Percentiles rank a stretch among this genome's conserved stretches.
These are phyloP conservation scores for Solanum ossicruentum DNA, from an alignment of 257 asterid species.

Conservation along the genomic window DNA sequence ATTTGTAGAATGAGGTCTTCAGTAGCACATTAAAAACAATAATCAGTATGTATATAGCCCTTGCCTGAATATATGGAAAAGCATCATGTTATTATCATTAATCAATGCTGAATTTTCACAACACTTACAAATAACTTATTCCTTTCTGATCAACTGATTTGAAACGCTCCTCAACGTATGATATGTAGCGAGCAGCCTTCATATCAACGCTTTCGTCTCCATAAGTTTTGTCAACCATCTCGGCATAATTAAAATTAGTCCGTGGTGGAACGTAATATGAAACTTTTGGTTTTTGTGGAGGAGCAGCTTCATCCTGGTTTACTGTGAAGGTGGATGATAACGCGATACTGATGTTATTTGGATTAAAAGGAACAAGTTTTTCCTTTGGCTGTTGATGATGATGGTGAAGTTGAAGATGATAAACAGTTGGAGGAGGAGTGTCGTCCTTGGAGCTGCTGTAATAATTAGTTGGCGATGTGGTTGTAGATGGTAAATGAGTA, in stretches of 20 bases:
- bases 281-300: constrained; percentile 10
- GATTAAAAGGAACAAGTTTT: not conserved
- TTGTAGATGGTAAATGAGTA: not conserved
- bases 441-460: not conserved
- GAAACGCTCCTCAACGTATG: constrained; percentile 46
- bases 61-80: not conserved
- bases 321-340: not conserved
- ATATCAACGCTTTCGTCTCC: constrained; percentile 41
- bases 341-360: not conserved
- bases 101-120: not conserved
- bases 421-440: not conserved
- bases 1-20: not conserved
- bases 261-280: constrained; percentile 1
- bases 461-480: not conserved
- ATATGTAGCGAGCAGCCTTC: constrained; percentile 41
- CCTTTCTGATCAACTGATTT: constrained; percentile 16
- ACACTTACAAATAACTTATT: not conserved
- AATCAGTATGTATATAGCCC: not conserved
- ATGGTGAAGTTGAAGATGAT: not conserved
- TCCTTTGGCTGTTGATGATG: not conserved
- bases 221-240: constrained; percentile 7
- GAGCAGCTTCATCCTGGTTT: constrained; percentile 13
- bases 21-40: not conserved
- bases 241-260: too few species aligned
- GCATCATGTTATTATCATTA: not conserved